Conservation (phyloP, 257 asterid genomes). For the Avicennia marina region DNA sequence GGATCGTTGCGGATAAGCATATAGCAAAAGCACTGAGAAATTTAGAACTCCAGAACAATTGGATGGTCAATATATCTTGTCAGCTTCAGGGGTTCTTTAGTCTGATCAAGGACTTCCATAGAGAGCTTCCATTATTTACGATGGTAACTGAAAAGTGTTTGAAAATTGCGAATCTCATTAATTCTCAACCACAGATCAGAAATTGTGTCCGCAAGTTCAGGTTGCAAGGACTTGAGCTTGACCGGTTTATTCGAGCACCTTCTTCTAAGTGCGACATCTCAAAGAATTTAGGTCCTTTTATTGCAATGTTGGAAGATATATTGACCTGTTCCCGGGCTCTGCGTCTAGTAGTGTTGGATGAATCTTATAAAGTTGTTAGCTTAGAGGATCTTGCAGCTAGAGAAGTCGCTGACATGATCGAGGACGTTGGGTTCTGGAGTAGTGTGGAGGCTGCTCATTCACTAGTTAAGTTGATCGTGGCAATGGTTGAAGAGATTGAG, state of each 20-base stretch:
- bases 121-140: constrained; percentile 56
- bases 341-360: constrained; percentile 45
- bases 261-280: constrained; percentile 33
- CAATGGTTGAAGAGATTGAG: constrained; percentile 57
- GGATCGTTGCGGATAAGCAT: constrained; percentile 62
- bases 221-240: constrained; percentile 40
- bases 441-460: constrained; percentile 54
- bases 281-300: constrained; percentile 34
- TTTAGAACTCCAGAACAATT: constrained; percentile 46
- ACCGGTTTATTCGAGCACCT: constrained; percentile 49
- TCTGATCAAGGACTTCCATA: constrained; percentile 53
- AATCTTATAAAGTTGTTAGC: constrained; percentile 42
- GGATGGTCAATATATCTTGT: constrained; percentile 72
- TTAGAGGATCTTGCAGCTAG: constrained; percentile 40
- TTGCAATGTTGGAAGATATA: constrained; percentile 57
- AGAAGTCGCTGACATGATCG: constrained; percentile 45
- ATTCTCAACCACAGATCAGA: constrained; percentile 48
- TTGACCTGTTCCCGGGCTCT: constrained; percentile 44
- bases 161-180: constrained; percentile 48
- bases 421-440: constrained; percentile 54
- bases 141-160: constrained; percentile 48
- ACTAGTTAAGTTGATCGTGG: constrained; percentile 38
- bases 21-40: constrained; percentile 52
- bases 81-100: constrained; percentile 50
- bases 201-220: constrained; percentile 40